Conservation (phyloP, 1,284 basidiomycete genomes). For the Tilletia horrida region DNA sequence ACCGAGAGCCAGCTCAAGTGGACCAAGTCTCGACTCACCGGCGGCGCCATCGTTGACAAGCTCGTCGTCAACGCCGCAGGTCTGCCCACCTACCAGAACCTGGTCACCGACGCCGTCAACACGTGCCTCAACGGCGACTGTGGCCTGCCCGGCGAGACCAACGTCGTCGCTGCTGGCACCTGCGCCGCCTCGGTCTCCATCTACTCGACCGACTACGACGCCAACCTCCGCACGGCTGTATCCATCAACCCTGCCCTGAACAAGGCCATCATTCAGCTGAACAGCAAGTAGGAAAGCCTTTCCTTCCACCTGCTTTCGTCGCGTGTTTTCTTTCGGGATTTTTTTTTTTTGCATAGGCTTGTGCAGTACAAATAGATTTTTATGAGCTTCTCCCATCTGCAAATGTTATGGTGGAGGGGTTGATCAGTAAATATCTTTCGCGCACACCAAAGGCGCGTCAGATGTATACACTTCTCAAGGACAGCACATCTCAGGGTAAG, state of each 20-base stretch:
- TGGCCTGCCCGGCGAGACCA: constrained; percentile 44
- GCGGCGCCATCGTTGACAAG: constrained; percentile 39
- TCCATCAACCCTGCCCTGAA: background rate
- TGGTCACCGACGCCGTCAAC: constrained; percentile 37
- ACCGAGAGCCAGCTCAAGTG: constrained; percentile 23
- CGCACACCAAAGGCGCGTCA: too few species aligned
- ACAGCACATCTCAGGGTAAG: too few species aligned
- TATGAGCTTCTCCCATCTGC: too few species aligned
- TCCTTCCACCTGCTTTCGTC: background rate
- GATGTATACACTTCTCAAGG: too few species aligned
- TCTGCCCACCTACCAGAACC: constrained; percentile 36
- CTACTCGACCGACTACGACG: constrained; percentile 46
- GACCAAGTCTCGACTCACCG: constrained; percentile 36
- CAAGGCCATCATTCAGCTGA: constrained; percentile 16
- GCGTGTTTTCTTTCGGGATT: background rate
- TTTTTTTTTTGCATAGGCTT: too few species aligned
- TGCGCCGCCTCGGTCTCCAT: constrained; percentile 40
- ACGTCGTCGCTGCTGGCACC: constrained; percentile 28
- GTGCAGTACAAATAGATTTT: too few species aligned
- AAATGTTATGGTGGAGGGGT: too few species aligned
- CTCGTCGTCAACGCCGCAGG: constrained; percentile 37
- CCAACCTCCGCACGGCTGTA: constrained; percentile 22
- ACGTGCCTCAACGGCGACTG: constrained; percentile 38
- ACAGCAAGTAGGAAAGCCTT: background rate
- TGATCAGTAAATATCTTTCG: too few species aligned